Evolutionary conservation across 148 eudicot genomes (phyloP).

Genomic region (Arbutus unedo): DNA sequence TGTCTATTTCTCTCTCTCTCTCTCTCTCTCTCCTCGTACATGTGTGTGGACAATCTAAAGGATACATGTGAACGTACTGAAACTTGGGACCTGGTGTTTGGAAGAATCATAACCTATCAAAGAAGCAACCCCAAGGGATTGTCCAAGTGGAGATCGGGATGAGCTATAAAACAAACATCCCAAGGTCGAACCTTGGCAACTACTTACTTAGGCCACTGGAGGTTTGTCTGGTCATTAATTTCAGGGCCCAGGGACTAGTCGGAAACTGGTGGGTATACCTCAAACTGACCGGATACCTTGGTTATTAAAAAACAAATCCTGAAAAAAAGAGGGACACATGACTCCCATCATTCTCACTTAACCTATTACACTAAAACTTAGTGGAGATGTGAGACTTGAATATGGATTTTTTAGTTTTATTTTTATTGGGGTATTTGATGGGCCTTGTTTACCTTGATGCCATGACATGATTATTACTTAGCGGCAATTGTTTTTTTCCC

Average conservation of each 20-base stretch:
- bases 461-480: background rate
- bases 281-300: too few species aligned
- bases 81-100: background rate
- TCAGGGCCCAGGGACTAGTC: too few species aligned
- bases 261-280: too few species aligned
- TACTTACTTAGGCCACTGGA: too few species aligned
- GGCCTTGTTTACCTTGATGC: background rate
- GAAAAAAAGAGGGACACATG: background rate
- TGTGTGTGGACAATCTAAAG: background rate
- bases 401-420: background rate
- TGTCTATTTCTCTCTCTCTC: slow-evolving; percentile 26
- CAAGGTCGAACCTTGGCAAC: too few species aligned
- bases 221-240: too few species aligned
- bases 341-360: background rate
- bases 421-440: background rate
- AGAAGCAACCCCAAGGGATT: background rate
- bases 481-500: background rate
- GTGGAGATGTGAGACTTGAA: too few species aligned
- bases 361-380: too few species aligned
- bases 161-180: too few species aligned
- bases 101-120: slow-evolving; percentile 3
- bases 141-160: too few species aligned
- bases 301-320: too few species aligned
- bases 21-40: slow-evolving; percentile 16
- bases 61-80: background rate